A percentile compares a stretch with the other conserved stretches of the same genome.
Evolutionary conservation across 2,329 filamentous ascomycete species (phyloP).

Genomic region (Penicillium digitatum): DNA sequence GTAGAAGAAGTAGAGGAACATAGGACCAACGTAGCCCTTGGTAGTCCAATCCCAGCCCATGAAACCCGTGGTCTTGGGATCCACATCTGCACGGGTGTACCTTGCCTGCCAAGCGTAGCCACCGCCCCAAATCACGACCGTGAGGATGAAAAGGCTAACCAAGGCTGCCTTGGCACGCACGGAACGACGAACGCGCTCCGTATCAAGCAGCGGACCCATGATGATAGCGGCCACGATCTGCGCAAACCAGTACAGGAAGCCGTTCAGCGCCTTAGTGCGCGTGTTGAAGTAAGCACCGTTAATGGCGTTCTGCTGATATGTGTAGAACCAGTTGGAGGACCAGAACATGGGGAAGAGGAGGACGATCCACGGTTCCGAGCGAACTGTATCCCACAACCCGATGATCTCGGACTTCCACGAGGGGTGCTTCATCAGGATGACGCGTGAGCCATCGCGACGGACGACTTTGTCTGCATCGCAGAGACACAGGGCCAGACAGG

Average conservation of each 20-base stretch:
- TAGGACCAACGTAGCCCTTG: constrained; percentile 65
- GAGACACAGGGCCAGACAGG: constrained; percentile 64
- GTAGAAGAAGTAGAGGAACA: constrained; percentile 87
- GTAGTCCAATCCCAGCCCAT: constrained; percentile 59
- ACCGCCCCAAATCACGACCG: constrained; percentile 74
- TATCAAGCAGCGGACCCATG: constrained; percentile 68
- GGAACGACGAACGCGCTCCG: constrained; percentile 55
- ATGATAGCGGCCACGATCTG: constrained; percentile 71
- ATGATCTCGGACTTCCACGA: constrained; percentile 73
- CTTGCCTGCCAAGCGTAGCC: constrained; percentile 69
- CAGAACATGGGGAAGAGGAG: constrained; percentile 77
- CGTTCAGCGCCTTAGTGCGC: constrained; percentile 69
- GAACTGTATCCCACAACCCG: constrained; percentile 69
- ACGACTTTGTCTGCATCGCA: constrained; percentile 67
- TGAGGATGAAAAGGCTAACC: constrained; percentile 59
- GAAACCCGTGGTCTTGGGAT: constrained; percentile 2
- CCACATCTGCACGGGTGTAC: constrained; percentile 47
- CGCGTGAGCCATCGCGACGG: constrained; percentile 69
- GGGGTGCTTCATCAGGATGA: constrained; percentile 84
- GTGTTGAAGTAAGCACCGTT: constrained; percentile 67
- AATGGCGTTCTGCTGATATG: constrained; percentile 70
- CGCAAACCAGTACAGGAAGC: constrained; percentile 67
- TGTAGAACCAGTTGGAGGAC: constrained; percentile 73
- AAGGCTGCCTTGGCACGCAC: constrained; percentile 63
- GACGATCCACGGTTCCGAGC: constrained; percentile 66